Conservation (phyloP, 1,284 basidiomycete genomes). For the Anthracocystis walkeri region DNA sequence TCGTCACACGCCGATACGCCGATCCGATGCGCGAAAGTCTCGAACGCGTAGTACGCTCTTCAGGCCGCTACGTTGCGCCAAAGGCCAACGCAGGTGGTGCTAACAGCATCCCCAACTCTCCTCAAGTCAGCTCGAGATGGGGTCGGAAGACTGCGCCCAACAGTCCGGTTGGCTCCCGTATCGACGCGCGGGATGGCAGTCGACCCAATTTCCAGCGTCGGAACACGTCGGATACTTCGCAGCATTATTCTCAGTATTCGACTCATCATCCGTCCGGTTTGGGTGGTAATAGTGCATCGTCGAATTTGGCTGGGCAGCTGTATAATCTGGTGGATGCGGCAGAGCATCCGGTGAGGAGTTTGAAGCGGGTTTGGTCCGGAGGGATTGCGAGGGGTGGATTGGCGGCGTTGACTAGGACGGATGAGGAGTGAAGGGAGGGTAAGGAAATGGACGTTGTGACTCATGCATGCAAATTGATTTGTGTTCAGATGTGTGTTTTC, state of each 20-base stretch:
- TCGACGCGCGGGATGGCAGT: background rate
- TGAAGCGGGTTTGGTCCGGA: constrained; percentile 56
- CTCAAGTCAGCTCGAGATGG: constrained; percentile 38
- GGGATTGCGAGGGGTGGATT: constrained; percentile 53
- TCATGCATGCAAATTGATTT: no score
- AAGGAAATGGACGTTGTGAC: no score
- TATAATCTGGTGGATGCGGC: constrained; percentile 52
- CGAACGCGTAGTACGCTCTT: constrained; percentile 51
- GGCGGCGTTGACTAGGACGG: constrained; percentile 46
- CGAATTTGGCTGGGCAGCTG: constrained; percentile 43
- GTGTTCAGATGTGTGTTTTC: background rate
- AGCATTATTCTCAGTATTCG: constrained; percentile 7
- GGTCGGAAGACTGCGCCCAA: constrained; percentile 47
- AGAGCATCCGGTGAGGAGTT: constrained; percentile 53
- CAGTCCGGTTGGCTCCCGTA: constrained; percentile 34
- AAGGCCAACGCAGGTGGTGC: background rate
- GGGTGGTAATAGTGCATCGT: constrained; percentile 13
- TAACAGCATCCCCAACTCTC: constrained; percentile 21
- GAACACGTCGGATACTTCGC: constrained; percentile 25
- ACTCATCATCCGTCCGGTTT: background rate
- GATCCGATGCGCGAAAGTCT: constrained; percentile 65
- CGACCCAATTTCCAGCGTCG: constrained; percentile 27
- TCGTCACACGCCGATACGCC: constrained; percentile 64
- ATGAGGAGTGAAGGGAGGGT: constrained; percentile 30
- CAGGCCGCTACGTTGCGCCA: constrained; percentile 33